Percentiles rank a stretch among this genome's conserved stretches.
Conservation (phyloP, 106 monocot genomes). For the Dendrobium nobile region DNA sequence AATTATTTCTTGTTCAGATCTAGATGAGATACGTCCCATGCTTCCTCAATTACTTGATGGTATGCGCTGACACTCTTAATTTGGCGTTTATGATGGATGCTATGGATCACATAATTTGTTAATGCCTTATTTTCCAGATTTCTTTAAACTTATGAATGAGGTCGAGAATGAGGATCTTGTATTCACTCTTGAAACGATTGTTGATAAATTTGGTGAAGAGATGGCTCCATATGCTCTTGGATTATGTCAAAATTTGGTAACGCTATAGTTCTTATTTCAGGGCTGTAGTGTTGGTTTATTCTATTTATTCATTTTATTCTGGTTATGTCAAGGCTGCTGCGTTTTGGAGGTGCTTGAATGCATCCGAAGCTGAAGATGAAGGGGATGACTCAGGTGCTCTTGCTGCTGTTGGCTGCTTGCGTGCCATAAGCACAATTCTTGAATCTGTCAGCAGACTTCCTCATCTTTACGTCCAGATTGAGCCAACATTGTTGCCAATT, state of each 20-base stretch:
- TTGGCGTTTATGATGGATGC: not conserved
- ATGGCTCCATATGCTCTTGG: constrained; percentile 99
- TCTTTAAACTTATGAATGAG: constrained; percentile 99
- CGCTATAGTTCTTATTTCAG: not conserved
- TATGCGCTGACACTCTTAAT: constrained; percentile 22
- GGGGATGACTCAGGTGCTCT: constrained; percentile 86
- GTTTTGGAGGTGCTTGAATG: constrained; percentile 85
- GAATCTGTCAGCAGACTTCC: constrained; percentile 93
- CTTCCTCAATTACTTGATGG: constrained; percentile 97
- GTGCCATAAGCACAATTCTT: constrained; percentile 96
- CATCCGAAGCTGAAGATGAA: constrained; percentile 83
- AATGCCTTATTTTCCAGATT: constrained; percentile 36
- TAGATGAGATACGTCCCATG: constrained; percentile 87
- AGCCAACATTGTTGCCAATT: constrained; percentile 86
- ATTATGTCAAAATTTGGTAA: constrained; percentile 92
- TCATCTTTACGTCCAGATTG: constrained; percentile 83
- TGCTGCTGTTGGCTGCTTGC: constrained; percentile 95
- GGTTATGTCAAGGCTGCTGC: constrained; percentile 56
- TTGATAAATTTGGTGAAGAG: constrained; percentile 99
- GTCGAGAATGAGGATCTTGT: constrained; percentile 99
- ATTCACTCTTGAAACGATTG: constrained; percentile 93
- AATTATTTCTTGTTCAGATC: constrained; percentile 46
- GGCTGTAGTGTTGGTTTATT: not conserved
- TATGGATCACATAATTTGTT: not conserved
- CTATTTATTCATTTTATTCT: not conserved